Evolutionary conservation across 345 rosid species (phyloP).

Genomic region (Populus davidiana): DNA sequence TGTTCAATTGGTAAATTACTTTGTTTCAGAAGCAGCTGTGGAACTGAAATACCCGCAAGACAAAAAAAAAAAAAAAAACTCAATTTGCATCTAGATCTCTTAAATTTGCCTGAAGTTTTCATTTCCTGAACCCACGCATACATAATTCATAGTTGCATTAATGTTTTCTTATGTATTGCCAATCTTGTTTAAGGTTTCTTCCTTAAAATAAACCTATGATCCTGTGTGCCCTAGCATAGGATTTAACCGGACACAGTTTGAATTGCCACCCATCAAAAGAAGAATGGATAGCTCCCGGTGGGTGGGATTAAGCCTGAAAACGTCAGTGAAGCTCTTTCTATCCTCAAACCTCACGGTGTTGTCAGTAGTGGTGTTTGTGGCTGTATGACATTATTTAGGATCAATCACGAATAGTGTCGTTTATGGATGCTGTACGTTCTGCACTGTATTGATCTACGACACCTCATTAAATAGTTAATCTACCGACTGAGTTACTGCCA

Average conservation of each 20-base stretch:
- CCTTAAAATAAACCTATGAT: not conserved
- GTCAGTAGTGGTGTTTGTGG: constrained; percentile 84
- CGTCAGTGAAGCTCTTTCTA: constrained; percentile 56
- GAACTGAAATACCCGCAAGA: not conserved
- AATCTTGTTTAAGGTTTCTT: not conserved
- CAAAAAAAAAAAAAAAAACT: not conserved
- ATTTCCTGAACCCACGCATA: not conserved
- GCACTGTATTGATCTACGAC: constrained; percentile 2
- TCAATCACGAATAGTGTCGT: constrained; percentile 50
- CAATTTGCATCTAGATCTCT: not conserved
- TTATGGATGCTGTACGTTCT: constrained; percentile 52
- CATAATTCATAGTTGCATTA: too few relatives aligned
- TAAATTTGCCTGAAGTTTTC: not conserved
- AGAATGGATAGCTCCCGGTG: constrained; percentile 81
- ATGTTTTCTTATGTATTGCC: not conserved
- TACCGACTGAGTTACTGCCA: too few relatives aligned
- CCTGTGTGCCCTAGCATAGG: constrained; percentile 68
- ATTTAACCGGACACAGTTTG: constrained; percentile 65
- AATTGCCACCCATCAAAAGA: constrained; percentile 65
- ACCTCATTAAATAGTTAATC: not conserved
- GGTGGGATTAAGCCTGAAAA: constrained; percentile 76
- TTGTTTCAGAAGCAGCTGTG: not conserved
- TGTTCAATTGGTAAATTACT: not conserved
- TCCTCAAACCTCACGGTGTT: constrained; percentile 62
- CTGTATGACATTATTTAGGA: constrained; percentile 70